Percentiles rank a stretch among this genome's conserved stretches.
Conservation (phyloP, 139 green algal genomes). For the Asterochloris sp. region DNA sequence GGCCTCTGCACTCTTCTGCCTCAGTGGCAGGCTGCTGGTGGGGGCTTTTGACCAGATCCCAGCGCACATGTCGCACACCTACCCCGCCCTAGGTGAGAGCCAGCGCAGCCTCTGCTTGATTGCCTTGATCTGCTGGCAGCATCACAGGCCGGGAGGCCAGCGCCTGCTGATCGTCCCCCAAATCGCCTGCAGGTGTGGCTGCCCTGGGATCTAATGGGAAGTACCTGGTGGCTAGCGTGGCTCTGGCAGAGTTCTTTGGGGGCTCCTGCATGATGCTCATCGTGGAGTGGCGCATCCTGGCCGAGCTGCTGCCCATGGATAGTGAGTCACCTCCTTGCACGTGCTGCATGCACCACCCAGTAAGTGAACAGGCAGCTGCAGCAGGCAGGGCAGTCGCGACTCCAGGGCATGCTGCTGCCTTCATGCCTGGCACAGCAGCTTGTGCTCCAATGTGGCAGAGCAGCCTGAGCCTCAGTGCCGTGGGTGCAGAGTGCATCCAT, state of each 20-base stretch:
- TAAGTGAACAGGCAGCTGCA: no score
- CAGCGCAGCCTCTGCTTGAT: background rate
- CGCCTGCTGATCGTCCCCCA: background rate
- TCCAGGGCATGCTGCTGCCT: no score
- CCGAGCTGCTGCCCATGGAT: conserved; percentile 22
- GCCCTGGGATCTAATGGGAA: conserved; percentile 16
- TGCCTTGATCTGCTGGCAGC: background rate
- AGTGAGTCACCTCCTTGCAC: no score
- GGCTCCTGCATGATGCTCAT: conserved; percentile 36
- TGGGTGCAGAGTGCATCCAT: no score
- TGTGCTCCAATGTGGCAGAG: no score
- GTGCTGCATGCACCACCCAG: no score
- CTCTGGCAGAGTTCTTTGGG: conserved; percentile 43
- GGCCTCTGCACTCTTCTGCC: conserved; percentile 29
- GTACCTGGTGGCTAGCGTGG: conserved; percentile 29
- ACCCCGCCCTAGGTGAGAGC: conserved; percentile 30
- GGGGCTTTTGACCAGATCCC: conserved; percentile 32
- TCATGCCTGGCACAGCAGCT: no score
- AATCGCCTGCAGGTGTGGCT: conserved; percentile 12
- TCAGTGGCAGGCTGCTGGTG: conserved; percentile 36
- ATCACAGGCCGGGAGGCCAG: background rate
- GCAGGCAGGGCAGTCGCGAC: no score
- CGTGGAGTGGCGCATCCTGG: conserved; percentile 40
- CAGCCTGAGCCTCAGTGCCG: no score
- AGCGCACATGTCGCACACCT: conserved; percentile 12